Evolutionary conservation across 306 rosid genomes (phyloP), one percentile per base, ranked within the genome.

Genomic region (Quercus cerris): DNA sequence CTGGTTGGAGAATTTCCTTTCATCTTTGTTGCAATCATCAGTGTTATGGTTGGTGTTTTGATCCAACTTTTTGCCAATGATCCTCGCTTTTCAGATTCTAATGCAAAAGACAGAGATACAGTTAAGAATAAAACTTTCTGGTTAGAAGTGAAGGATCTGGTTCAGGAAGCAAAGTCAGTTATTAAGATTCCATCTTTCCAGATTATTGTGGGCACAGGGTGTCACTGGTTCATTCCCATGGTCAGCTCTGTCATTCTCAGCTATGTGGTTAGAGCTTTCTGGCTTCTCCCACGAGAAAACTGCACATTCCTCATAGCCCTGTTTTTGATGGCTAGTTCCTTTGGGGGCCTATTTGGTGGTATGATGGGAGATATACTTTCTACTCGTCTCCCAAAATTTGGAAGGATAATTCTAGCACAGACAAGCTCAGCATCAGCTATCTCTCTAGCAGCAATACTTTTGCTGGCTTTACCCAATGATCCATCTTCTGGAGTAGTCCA

Each of bases 231-330:
- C 98, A 1, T 91, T 95, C 72, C 98, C 97, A 13, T 93, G 97
- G 97, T 93, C 97, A 15, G 97, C 98, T 66, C 61, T 95, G 77
- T 90, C 97, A 30, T 95, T 95, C 71, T 86, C 97, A 4, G 85
- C 99, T 3, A 95, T 95, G 98, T 95, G 99, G 99, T 85, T 93
- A 84, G 99, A 93, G 89, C 96, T 95, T 46, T 87, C 76, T 66
- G 98, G 99, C 41, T 93, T 93, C 71, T 88, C 96, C 75, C 99
- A 93, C 33, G 67, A 72, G 70, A 80, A 80, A 87, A 91, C 99
- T 1, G 99, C 97, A 38, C 44, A 77, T 88, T 91, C 73, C 96
- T 95, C 33, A 81, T 93, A 4, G 94, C 81, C 74, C 78, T 88
- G 78, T 95, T 95, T 86, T 88, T 93, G 76, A 84, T 91, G 74